Percentiles rank a stretch among this genome's conserved stretches.
These are phyloP conservation scores for Pseudozyma tsukubaensis DNA, from an alignment of 1,284 basidiomycete species.

Conservation along the genomic window DNA sequence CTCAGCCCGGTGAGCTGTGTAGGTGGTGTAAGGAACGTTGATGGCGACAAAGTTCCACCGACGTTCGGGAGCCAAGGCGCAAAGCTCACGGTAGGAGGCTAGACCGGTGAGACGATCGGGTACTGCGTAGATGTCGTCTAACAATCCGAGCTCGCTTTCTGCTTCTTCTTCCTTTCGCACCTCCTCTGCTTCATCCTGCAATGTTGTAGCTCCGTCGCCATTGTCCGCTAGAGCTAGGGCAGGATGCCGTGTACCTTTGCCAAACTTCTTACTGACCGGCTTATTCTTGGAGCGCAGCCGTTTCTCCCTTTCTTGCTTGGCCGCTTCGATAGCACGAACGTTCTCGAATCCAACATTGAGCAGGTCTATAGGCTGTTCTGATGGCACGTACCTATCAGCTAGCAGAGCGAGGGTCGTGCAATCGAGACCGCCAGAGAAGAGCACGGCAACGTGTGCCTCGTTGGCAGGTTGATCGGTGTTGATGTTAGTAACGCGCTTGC, in stretches of 20 bases:
- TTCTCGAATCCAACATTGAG: constrained; percentile 97
- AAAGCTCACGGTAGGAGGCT: constrained; percentile 81
- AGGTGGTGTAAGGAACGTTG: constrained; percentile 82
- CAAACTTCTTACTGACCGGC: constrained; percentile 2
- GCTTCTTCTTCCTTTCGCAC: constrained; percentile 2
- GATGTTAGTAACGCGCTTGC: constrained; percentile 71
- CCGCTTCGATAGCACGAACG: constrained; percentile 75
- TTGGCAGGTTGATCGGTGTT: constrained; percentile 19
- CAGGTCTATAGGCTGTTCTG: constrained; percentile 84
- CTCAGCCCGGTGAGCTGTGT: constrained; percentile 46
- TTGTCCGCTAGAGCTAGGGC: no score
- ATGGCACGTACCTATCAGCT: constrained; percentile 73
- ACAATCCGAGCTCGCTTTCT: constrained; percentile 4
- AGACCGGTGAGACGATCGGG: constrained; percentile 88
- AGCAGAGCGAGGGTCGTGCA: constrained; percentile 85
- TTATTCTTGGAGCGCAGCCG: constrained; percentile 19
- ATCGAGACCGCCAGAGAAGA: constrained; percentile 97
- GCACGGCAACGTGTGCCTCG: constrained; percentile 77
- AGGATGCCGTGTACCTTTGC: not conserved
- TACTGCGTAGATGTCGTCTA: constrained; percentile 74
- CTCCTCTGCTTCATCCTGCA: not conserved
- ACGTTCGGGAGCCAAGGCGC: constrained; percentile 77
- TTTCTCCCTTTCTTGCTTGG: constrained; percentile 54
- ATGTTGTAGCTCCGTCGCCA: no score
- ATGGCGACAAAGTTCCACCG: constrained; percentile 93